Evolutionary conservation across 352 stramenopile species (phyloP), one percentile per base, ranked within the genome.

Genomic region (Globisporangium cederbergense): DNA sequence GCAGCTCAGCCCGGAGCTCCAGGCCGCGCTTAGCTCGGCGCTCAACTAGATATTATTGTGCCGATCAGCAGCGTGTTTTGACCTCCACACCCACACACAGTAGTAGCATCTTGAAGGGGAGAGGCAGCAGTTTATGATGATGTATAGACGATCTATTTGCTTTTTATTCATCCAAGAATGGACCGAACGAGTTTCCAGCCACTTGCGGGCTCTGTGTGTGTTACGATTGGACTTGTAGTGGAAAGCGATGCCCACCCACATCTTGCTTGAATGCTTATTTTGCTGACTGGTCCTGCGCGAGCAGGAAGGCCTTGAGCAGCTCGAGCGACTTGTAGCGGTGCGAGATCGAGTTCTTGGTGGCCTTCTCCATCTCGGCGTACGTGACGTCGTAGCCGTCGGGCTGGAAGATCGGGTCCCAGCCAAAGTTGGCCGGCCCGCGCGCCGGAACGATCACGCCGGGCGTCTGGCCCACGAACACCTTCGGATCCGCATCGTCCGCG

Each of bases 391-490:
- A 95, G 56, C 89, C 92, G 18, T 94, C 75, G 0, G 91, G 90
- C 70, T 94, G 72, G 74, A 98, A 98, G 38, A 97, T 74, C 9
- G 90, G 80, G 73, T 98, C 92, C 92, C 92, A 98, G 14, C 92
- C 91, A 64, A 98, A 98, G 45, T 77, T 83, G 16, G 69, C 79
- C n/a, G 82, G 83, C 0, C 91, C 91, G 42, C 82, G 85, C 9
- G 96, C 93, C 18, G 86, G 81, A 36, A 98, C 93, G 68, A 99
- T 99, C 59, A 78, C 95, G 60, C 97, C 97, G 14, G 85, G 73
- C 2, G 93, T 98, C 67, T 85, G 83, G 5, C 96, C 96, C 58
- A 98, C 83, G 70, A 99, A 99, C n/a, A 98, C 77, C 50, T 96
- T 68, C 13, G 96, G 85, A 69, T 98, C 88, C 14, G 81, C 71